phyloP scores from a whole-genome alignment of 257 asterid genomes.

The Oldenlandia corymbosa region DNA sequence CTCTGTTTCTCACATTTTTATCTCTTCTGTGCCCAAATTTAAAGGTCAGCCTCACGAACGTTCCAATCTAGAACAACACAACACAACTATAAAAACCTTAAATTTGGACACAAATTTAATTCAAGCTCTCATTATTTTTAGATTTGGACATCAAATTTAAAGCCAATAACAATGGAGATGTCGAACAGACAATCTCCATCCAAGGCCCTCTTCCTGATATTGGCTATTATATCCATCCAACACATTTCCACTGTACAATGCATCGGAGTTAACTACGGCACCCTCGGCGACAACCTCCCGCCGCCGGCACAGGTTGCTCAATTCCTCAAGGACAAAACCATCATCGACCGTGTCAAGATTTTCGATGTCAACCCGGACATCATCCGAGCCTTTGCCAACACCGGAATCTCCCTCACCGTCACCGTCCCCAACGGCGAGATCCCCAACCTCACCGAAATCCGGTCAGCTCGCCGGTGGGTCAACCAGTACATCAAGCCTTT shows the following conservation, averaged over 20 bases:
- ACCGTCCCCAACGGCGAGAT: constrained; percentile 83
- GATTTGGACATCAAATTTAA: too few species aligned
- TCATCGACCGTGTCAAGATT: constrained; percentile 66
- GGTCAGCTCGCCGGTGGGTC: constrained; percentile 49
- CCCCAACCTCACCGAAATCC: constrained; percentile 42
- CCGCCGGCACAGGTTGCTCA: constrained; percentile 70
- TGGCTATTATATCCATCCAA: constrained; percentile 20
- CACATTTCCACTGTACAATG: constrained; percentile 29
- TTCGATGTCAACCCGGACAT: constrained; percentile 82
- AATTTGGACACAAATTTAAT: too few species aligned
- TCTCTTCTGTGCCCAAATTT: too few species aligned
- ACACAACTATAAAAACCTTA: too few species aligned
- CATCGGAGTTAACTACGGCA: constrained; percentile 91
- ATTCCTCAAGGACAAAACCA: constrained; percentile 59
- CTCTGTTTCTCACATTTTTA: too few species aligned
- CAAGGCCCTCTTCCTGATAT: constrained; percentile 24
- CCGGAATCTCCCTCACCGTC: constrained; percentile 68
- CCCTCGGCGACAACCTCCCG: constrained; percentile 80
- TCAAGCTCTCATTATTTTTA: too few species aligned
- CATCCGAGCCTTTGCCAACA: constrained; percentile 68
- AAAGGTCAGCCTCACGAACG: neutral
- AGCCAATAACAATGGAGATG: constrained; percentile 24
- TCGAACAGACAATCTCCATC: constrained; percentile 18
- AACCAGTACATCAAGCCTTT: constrained; percentile 54
- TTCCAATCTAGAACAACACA: too few species aligned